These are phyloP conservation scores for Telopea speciosissima DNA, from an alignment of 177 flowering plant genomes.

Conservation along the genomic window DNA sequence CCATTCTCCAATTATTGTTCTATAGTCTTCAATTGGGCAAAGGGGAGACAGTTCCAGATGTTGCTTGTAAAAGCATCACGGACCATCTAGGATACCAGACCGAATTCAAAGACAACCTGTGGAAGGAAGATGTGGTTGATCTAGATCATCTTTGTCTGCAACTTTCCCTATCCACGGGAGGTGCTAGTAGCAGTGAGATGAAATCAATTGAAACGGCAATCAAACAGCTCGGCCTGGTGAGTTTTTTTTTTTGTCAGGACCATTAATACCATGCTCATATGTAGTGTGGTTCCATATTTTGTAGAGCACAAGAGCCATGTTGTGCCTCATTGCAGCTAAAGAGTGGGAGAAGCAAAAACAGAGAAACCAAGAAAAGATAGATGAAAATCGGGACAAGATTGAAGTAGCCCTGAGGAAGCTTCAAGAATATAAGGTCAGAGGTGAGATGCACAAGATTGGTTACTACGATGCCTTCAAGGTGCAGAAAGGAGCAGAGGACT, in stretches of 20 bases:
- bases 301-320: slow-evolving; percentile 62
- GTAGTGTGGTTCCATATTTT: slow-evolving; percentile 6
- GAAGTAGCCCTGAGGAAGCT: slow-evolving; percentile 25
- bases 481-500: slow-evolving; percentile 40
- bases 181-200: slow-evolving; percentile 11
- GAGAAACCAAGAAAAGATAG: slow-evolving; percentile 36
- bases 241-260: neutral
- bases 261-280: neutral
- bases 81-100: slow-evolving; percentile 45
- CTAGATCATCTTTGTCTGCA: slow-evolving; percentile 26
- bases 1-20: slow-evolving; percentile 61
- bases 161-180: slow-evolving; percentile 37
- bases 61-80: slow-evolving; percentile 36
- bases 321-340: slow-evolving; percentile 66
- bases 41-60: slow-evolving; percentile 20
- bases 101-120: slow-evolving; percentile 13
- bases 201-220: slow-evolving; percentile 18
- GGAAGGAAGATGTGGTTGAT: slow-evolving; percentile 11
- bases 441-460: slow-evolving; percentile 33
- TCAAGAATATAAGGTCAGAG: slow-evolving; percentile 31
- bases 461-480: slow-evolving; percentile 72
- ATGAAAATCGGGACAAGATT: slow-evolving; percentile 32
- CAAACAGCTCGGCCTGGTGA: slow-evolving; percentile 64
- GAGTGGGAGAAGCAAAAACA: slow-evolving; percentile 45
- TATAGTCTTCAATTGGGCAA: slow-evolving; percentile 41